A percentile compares a stretch with the other conserved stretches of the same genome.
phyloP scores from a whole-genome alignment of 441 rosid genomes.

The Arabidopsis hybrid region DNA sequence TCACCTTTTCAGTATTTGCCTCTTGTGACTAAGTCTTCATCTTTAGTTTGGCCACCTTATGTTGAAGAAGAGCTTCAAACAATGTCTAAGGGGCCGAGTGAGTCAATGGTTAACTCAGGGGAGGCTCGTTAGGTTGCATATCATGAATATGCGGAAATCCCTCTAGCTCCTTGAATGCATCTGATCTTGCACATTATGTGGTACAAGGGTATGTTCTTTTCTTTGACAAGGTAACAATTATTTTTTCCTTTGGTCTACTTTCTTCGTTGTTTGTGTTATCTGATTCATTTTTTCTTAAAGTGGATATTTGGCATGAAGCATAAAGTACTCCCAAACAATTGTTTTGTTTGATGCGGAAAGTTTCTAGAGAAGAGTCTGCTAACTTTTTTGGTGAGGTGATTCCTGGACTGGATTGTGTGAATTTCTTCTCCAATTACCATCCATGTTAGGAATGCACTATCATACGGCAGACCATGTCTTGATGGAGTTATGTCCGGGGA shows the following conservation, averaged over 20 bases:
- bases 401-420: slow-evolving; percentile 58
- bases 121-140: slow-evolving; percentile 53
- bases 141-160: slow-evolving; percentile 56
- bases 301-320: not conserved
- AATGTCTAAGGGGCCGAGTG: slow-evolving; percentile 59
- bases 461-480: slow-evolving; percentile 50
- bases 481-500: too few relatives aligned
- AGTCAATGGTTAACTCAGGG: slow-evolving; percentile 67
- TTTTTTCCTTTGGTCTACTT: not conserved
- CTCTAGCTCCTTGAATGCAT: slow-evolving; percentile 46
- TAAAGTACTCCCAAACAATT: not conserved
- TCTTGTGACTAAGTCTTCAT: slow-evolving; percentile 50
- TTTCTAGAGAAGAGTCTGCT: slow-evolving; percentile 60
- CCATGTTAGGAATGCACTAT: slow-evolving; percentile 71
- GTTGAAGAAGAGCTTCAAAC: slow-evolving; percentile 60
- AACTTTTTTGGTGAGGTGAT: slow-evolving; percentile 74
- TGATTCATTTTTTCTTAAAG: not conserved
- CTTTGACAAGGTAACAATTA: slow-evolving; percentile 69
- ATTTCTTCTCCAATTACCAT: slow-evolving; percentile 71
- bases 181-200: slow-evolving; percentile 51
- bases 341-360: slow-evolving; percentile 52
- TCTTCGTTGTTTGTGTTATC: slow-evolving; percentile 6
- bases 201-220: slow-evolving; percentile 57
- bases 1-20: slow-evolving; percentile 65
- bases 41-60: slow-evolving; percentile 66